Evolutionary conservation across 2,329 filamentous ascomycete species (phyloP), one percentile per base, ranked within the genome.

Genomic region (Neofusicoccum sp.): DNA sequence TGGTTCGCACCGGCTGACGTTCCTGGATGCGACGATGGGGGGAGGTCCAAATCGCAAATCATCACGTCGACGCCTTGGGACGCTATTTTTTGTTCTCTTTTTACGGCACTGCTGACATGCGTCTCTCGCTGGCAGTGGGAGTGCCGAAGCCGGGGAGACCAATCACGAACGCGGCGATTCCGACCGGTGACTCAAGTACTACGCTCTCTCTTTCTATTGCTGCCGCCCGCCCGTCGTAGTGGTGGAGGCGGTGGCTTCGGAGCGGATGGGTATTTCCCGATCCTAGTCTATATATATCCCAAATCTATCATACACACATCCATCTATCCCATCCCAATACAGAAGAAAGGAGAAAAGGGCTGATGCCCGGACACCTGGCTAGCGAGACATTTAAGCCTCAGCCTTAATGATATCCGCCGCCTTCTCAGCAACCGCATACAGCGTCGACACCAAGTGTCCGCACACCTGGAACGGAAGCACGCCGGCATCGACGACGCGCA

Each of bases 361-460:
- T 43, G 8, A 14, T 14, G 39, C 8, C 39, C 8, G n/a, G 12
- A 43, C 39, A n/a, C 9, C 41, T 14, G 14, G 41, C 41, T 14
- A 36, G 28, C 4, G 37, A 28, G 14, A 4, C 45, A 29, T 6
- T 29, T 28, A 63, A 58, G 61, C 61, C 22, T 48, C 62, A 12
- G 48, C 67, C 61, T 75, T 74, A 49, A 75, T 75, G 5, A 74
- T 49, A 64, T 74, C 73, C 1, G 72, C 68, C 1, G 70, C 68
- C 65, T 70, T 61, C 61, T 63, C 60, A 16, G 50, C 64, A 14
- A 65, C 60, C 6, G 65, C 60, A 39, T 63, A 66, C 16, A 67
- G 41, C 8, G 54, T 63, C 29, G 22, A 28, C 37, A 64, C 62
- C 28, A 65, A 47, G 28, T 56, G 49, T 14, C 49, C 64, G 11